Evolutionary conservation across 441 rosid species (phyloP), one percentile per base, ranked within the genome.

Genomic region (Erysimum cheiri): DNA sequence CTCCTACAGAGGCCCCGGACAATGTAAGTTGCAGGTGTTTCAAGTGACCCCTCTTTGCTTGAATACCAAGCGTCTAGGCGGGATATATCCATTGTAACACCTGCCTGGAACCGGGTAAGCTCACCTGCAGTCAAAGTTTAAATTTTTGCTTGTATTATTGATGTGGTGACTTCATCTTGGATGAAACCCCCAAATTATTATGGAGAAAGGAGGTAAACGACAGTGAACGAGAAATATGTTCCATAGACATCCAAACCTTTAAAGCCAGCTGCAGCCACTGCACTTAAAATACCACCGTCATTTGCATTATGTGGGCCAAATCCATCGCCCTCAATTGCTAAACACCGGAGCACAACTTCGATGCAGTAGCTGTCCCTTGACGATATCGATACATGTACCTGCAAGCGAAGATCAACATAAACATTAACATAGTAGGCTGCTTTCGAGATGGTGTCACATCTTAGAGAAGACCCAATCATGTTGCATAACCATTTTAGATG

Each of bases 51-150:
- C 17, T 87, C 95, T 74, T 88, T 79, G 71, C 61, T 82, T 60
- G 92, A 84, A 84, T 91, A 96, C 98, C 97, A 91, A 57, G 99
- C 96, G 79, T 96, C 99, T 78, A 92, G 84, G 74, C 92, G 84
- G 62, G 96, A 96, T 70, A 96, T 96, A 81, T 89, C 97, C 95
- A 89, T 83, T 24, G 98, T 87, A 53, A 96, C 97, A 77, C 99
- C 99, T 15, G 79, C 76, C 77, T 89, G 96, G 76, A 96, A 96
- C 78, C 96, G 87, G 62, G 67, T 77, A 85, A 96, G 99, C 83
- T 96, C 99, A 60, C 99, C 99, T 96, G 77, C 80, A 85, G 67
- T 54, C 37, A 68, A 35, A 40, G 39, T 40, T 69, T 0, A 15
- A 2, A 11, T 2, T 64, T 31, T 32, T 15, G 40, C 17, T 47